Conservation (phyloP, 2,329 filamentous ascomycete genomes). For the Fusarium drepaniforme region DNA sequence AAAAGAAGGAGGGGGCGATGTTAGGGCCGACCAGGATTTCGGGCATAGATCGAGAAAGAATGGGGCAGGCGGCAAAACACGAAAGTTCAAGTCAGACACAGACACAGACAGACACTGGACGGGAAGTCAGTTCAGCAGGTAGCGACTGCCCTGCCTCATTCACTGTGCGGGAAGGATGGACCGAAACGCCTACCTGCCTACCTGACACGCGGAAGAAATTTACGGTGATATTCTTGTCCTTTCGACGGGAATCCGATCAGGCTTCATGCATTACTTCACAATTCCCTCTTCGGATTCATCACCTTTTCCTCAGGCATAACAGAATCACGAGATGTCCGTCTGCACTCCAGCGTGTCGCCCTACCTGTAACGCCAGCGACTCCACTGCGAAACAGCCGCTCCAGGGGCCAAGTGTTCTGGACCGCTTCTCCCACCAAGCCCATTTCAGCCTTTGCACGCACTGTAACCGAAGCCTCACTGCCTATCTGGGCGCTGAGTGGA, state of each 20-base stretch:
- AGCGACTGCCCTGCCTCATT: not conserved
- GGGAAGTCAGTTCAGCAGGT: not conserved
- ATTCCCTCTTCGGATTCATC: not conserved
- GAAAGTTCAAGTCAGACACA: not conserved
- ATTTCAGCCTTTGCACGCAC: conserved; percentile 13
- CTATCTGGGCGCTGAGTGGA: not conserved
- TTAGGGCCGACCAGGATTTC: conserved; percentile 44
- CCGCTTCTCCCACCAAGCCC: conserved; percentile 9
- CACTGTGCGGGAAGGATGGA: not conserved
- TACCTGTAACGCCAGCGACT: conserved; percentile 5
- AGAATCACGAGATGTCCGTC: conserved; percentile 2
- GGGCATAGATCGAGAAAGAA: conserved; percentile 34
- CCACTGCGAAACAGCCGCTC: conserved; percentile 25
- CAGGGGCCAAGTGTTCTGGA: not conserved
- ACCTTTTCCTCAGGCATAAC: not conserved
- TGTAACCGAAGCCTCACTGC: conserved; percentile 11
- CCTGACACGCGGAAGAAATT: not conserved
- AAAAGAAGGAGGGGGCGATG: conserved; percentile 37
- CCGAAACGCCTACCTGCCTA: not conserved
- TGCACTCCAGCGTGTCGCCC: conserved; percentile 18
- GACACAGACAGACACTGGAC: not conserved
- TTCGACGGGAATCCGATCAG: not conserved
- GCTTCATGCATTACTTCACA: not conserved
- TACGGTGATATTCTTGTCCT: not conserved
- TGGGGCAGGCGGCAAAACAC: conserved; percentile 40